A percentile compares a stretch with the other conserved stretches of the same genome.
phyloP scores from a whole-genome alignment of 2,329 filamentous ascomycete genomes.

The Penicillium sp. region DNA sequence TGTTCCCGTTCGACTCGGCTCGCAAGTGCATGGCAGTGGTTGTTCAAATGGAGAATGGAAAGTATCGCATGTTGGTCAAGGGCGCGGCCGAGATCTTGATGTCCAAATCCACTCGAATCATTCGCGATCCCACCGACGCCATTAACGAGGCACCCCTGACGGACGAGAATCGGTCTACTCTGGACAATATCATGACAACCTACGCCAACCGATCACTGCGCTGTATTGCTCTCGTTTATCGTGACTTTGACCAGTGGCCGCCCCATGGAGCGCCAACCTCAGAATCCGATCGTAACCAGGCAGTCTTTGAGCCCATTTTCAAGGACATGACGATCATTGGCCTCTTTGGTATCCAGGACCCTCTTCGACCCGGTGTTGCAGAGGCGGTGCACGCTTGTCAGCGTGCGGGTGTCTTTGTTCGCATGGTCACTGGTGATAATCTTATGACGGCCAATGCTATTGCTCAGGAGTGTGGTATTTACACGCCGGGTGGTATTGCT shows the following conservation, averaged over 20 bases:
- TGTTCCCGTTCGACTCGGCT: conserved; percentile 62
- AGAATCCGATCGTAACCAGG: conserved; percentile 61
- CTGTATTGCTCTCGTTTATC: conserved; percentile 81
- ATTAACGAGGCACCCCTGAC: conserved; percentile 56
- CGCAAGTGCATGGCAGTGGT: conserved; percentile 72
- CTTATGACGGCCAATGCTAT: conserved; percentile 77
- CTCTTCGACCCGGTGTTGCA: conserved; percentile 71
- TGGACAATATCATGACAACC: conserved; percentile 69
- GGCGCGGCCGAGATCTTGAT: conserved; percentile 56
- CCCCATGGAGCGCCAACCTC: conserved; percentile 61
- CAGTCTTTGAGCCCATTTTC: conserved; percentile 68
- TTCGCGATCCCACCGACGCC: conserved; percentile 62
- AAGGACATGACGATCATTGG: conserved; percentile 67
- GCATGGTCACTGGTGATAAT: conserved; percentile 87
- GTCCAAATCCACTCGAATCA: conserved; percentile 51
- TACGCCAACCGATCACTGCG: conserved; percentile 80
- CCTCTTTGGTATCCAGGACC: conserved; percentile 80
- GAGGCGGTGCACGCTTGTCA: conserved; percentile 74
- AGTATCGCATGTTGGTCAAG: conserved; percentile 59
- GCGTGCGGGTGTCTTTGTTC: conserved; percentile 73
- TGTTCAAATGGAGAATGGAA: conserved; percentile 56
- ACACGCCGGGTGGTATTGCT: conserved; percentile 66
- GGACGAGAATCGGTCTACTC: conserved; percentile 56
- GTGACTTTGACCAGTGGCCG: conserved; percentile 84
- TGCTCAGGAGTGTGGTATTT: conserved; percentile 75